Conservation (phyloP, 108 stramenopile species). For the Pseudonitzschia multiseries region DNA sequence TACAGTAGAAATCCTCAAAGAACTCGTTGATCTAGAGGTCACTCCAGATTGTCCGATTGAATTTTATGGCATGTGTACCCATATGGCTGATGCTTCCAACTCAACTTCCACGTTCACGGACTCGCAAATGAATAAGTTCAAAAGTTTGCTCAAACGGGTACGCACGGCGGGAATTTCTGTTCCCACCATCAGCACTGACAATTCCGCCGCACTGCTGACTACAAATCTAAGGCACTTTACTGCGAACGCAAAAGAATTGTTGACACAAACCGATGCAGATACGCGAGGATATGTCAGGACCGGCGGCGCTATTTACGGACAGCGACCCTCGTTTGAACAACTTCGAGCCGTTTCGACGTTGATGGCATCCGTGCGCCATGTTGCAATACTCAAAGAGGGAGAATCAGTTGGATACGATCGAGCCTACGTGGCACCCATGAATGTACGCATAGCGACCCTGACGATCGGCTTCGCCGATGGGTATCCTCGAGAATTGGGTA, state of each 20-base stretch:
- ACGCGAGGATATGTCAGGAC: conserved; percentile 61
- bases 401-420: conserved; percentile 80
- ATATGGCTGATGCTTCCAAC: conserved; percentile 79
- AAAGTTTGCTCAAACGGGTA: conserved; percentile 46
- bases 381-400: conserved; percentile 54
- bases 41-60: conserved; percentile 53
- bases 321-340: conserved; percentile 61
- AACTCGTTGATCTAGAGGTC: conserved; percentile 53
- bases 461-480: conserved; percentile 82
- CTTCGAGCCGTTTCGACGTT: conserved; percentile 58
- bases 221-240: conserved; percentile 51
- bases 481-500: conserved; percentile 68
- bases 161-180: conserved; percentile 57
- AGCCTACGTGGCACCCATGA: conserved; percentile 52
- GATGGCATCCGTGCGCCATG: conserved; percentile 63
- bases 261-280: conserved; percentile 46
- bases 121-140: conserved; percentile 60
- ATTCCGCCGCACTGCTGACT: conserved; percentile 62
- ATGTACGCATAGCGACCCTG: conserved; percentile 65
- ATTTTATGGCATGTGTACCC: conserved; percentile 77
- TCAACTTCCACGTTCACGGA: conserved; percentile 41
- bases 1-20: conserved; percentile 58
- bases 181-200: conserved; percentile 56
- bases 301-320: conserved; percentile 75
- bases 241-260: conserved; percentile 41